Base-by-base conservation (phyloP, 2,329 filamentous ascomycete species). In the Coleophoma crateriformis region DNA sequence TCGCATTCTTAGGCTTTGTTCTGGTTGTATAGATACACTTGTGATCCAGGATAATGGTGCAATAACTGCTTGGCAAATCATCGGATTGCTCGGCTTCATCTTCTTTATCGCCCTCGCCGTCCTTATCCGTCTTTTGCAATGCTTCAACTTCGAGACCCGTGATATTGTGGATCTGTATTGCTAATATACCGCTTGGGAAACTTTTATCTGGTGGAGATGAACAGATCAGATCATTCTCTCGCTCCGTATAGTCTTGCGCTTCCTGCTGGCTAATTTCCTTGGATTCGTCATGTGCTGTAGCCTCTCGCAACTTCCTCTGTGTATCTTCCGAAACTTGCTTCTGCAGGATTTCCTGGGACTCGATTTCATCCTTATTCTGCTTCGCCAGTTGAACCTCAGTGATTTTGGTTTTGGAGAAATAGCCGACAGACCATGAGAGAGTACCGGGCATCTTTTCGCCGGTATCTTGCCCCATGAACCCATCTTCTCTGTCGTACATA, bases 1-100 rank as follows among this genome's bases (percentile, higher is more conserved):
- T 88, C 0, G 82, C 77, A 54, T 88, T 89, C 68, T 88, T 88
- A 1, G 87, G 86, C 66, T 90, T 90, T 0, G 86, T 88, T 14
- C 87, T 72, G 2, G 86, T 88, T 58, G 78, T 82, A 68, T 84
- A 90, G 12, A 76, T 71, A 62, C 79, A 88, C 55, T 78, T 77
- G 61, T 90, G 85, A 61, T 90, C 88, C 56, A 90, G 67, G 40
- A 89, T 85, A 57, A 90, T 78, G 33, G 77, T 87, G 63, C 84
- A 88, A 62, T 88, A 90, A 22, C 82, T 75, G 44, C 83, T 85
- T 0, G 86, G 87, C 37, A 88, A 69, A 41, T 82, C 77, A 4
- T 85, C 81, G 14, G 76, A 72, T 54, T 78, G 73, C 60, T 85
- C 85, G 10, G 79, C 72, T 58, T 79, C 74, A 52, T 84, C 81